Evolutionary conservation across 306 rosid genomes (phyloP).

Genomic region (Malus fusca): DNA sequence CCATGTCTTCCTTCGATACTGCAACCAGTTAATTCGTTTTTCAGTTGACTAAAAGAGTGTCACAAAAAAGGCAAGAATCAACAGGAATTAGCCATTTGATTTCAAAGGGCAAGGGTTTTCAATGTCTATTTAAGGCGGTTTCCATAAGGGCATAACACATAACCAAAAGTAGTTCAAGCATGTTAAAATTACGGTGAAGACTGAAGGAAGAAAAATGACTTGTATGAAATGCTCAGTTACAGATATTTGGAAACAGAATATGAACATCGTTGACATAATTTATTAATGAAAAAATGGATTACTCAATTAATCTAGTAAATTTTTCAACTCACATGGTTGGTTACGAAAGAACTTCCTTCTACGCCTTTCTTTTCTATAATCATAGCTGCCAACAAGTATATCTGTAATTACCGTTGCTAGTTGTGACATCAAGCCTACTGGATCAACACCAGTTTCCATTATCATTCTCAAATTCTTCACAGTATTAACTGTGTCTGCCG

Average conservation of each 20-base stretch:
- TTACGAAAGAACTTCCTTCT: conserved; percentile 86
- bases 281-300: conserved; percentile 8
- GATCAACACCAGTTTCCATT: conserved; percentile 96
- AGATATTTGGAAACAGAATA: neutral
- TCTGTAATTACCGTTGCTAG: conserved; percentile 96
- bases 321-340: conserved; percentile 63
- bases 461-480: conserved; percentile 87
- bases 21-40: conserved; percentile 11
- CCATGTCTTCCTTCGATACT: conserved; percentile 96
- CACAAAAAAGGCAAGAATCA: neutral
- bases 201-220: neutral
- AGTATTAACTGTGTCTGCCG: conserved; percentile 94
- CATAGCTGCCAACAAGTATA: conserved; percentile 91
- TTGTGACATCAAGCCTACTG: conserved; percentile 91
- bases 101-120: neutral
- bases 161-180: neutral
- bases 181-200: neutral
- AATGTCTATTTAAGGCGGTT: neutral
- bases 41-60: neutral
- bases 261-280: neutral
- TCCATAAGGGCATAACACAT: neutral
- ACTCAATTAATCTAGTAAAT: no score
- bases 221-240: neutral
- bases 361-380: conserved; percentile 57
- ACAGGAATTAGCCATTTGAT: neutral